Conservation (phyloP, 441 rosid genomes). For the Syzygium malaccense region DNA sequence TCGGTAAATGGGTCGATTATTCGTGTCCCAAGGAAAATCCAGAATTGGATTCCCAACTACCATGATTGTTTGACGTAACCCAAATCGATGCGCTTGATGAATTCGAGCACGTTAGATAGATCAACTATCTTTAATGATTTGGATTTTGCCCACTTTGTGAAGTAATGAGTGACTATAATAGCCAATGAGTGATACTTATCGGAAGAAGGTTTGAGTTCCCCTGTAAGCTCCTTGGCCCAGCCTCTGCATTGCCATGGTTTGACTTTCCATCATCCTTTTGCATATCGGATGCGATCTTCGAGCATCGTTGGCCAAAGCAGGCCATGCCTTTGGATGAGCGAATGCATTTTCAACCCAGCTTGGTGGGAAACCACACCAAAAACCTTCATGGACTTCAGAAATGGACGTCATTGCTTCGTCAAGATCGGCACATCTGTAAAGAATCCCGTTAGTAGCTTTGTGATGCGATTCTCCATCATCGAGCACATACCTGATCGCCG, state of each 20-base stretch:
- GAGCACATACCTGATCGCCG: neutral
- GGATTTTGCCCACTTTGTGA: neutral
- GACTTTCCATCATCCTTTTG: neutral
- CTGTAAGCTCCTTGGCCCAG: neutral
- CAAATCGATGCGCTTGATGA: neutral
- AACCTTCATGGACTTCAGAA: neutral
- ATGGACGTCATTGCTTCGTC: neutral
- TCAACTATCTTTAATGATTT: neutral
- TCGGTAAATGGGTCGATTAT: fast-evolving
- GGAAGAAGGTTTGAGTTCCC: neutral
- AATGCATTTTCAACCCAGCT: neutral
- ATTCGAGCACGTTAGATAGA: neutral
- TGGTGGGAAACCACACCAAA: neutral
- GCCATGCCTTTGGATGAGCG: neutral
- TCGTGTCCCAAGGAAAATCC: neutral
- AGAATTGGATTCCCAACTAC: neutral
- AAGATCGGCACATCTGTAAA: neutral
- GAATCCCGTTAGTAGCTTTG: neutral
- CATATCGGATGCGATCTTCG: no score
- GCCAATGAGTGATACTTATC: neutral
- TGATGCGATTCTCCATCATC: neutral
- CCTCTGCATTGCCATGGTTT: neutral
- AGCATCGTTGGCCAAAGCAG: neutral
- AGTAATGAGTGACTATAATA: neutral
- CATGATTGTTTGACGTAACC: neutral